Percentiles rank a stretch among this genome's conserved stretches.
These are phyloP conservation scores for Scytalidium sp. DNA, from an alignment of 2,329 filamentous ascomycete species.

Conservation along the genomic window DNA sequence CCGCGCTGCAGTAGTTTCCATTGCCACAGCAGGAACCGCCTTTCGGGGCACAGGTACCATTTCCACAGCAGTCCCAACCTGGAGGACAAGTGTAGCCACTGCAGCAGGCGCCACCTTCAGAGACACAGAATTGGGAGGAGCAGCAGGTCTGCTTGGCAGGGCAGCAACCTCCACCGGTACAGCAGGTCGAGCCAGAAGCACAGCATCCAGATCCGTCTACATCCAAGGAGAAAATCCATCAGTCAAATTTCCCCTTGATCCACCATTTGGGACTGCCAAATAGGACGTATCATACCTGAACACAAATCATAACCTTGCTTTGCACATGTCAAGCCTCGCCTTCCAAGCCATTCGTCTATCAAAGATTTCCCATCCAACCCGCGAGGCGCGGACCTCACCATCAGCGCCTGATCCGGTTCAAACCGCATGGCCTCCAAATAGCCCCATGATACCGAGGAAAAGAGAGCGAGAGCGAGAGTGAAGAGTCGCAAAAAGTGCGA, in stretches of 20 bases:
- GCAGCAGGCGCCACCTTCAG: slow-evolving; percentile 11
- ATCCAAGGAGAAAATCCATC: not conserved
- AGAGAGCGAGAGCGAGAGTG: not conserved
- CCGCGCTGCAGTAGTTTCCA: slow-evolving; percentile 8
- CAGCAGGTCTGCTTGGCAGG: slow-evolving; percentile 9
- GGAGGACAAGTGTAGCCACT: slow-evolving; percentile 6
- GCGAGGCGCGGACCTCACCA: not conserved
- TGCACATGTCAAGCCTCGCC: not conserved
- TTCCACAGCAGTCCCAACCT: slow-evolving; percentile 10
- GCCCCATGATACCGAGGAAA: not conserved
- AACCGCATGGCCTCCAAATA: not conserved
- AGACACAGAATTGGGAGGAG: slow-evolving; percentile 4
- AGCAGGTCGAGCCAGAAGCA: slow-evolving; percentile 9
- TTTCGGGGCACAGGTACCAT: slow-evolving; percentile 4
- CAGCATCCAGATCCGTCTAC: slow-evolving; percentile 7
- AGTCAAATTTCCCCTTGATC: not conserved
- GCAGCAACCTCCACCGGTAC: slow-evolving; percentile 8
- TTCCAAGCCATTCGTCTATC: not conserved
- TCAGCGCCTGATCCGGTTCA: not conserved
- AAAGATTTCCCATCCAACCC: not conserved
- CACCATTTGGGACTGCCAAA: not conserved
- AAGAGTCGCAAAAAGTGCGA: not conserved
- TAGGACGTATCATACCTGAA: not conserved
- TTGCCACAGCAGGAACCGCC: slow-evolving; percentile 9
- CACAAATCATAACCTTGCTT: not conserved